Conservation (phyloP, 805 yeast species). For the Starmerella potacharoeniae region DNA sequence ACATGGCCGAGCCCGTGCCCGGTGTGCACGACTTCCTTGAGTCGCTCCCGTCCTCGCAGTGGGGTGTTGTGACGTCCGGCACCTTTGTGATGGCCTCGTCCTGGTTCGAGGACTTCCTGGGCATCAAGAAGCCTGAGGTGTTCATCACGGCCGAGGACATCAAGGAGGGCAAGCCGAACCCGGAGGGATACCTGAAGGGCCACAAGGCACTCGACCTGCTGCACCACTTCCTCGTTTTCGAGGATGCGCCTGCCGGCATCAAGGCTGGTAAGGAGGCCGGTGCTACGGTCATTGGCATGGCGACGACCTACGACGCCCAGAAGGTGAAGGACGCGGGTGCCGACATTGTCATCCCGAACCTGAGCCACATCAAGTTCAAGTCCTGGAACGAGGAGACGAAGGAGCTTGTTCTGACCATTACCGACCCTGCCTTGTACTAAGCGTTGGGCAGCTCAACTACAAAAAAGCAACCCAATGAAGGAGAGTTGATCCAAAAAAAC, state of each 20-base stretch:
- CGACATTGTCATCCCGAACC: conserved; percentile 66
- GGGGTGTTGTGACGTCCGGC: conserved; percentile 87
- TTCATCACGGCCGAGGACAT: conserved; percentile 79
- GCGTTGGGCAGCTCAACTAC: neutral
- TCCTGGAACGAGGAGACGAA: conserved; percentile 36
- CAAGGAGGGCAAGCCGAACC: conserved; percentile 72
- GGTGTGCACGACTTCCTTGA: conserved; percentile 52
- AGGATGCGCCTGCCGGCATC: conserved; percentile 85
- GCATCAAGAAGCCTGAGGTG: conserved; percentile 50
- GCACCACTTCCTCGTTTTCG: conserved; percentile 47
- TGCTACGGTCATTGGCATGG: conserved; percentile 71
- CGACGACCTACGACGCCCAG: conserved; percentile 63
- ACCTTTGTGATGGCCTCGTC: conserved; percentile 63
- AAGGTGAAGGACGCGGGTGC: conserved; percentile 68
- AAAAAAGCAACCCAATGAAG: neutral
- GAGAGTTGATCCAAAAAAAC: neutral
- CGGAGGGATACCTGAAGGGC: conserved; percentile 55
- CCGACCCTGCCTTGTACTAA: conserved; percentile 16
- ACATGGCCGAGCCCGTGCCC: conserved; percentile 60
- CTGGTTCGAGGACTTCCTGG: conserved; percentile 60
- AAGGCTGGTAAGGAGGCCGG: conserved; percentile 76
- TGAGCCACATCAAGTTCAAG: conserved; percentile 48
- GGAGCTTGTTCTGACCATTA: conserved; percentile 20
- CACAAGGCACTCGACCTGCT: conserved; percentile 29
- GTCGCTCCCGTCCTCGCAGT: conserved; percentile 36